Evolutionary conservation across 345 rosid species (phyloP).

Genomic region (Salix koriyanagi): DNA sequence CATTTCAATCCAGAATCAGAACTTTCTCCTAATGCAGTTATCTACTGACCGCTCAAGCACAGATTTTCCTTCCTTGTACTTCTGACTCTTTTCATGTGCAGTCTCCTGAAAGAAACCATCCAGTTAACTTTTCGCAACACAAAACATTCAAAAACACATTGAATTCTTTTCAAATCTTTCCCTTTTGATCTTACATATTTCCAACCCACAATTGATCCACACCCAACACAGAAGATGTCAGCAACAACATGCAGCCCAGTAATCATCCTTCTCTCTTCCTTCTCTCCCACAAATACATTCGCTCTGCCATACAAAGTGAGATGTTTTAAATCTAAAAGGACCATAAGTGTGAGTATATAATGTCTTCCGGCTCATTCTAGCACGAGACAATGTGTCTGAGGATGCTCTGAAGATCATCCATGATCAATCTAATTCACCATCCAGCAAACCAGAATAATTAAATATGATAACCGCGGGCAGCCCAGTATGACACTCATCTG

Average conservation of each 20-base stretch:
- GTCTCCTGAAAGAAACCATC: slow-evolving; percentile 60
- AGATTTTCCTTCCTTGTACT: slow-evolving; percentile 98
- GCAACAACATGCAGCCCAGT: slow-evolving; percentile 87
- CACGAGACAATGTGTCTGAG: background rate
- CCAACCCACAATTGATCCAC: slow-evolving; percentile 98
- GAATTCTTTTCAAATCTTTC: slow-evolving; percentile 1
- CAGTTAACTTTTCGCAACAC: slow-evolving; percentile 22
- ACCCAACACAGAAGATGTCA: slow-evolving; percentile 90
- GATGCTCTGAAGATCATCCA: background rate
- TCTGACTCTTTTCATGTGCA: slow-evolving; percentile 83
- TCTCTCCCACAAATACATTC: slow-evolving; percentile 64
- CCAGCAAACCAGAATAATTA: background rate
- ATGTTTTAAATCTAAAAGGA: slow-evolving; percentile 2
- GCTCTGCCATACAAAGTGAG: slow-evolving; percentile 48
- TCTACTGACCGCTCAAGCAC: slow-evolving; percentile 85
- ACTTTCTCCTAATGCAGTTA: slow-evolving; percentile 3
- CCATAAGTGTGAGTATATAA: background rate
- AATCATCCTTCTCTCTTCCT: slow-evolving; percentile 79
- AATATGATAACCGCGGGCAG: background rate
- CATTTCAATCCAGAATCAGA: slow-evolving; percentile 2
- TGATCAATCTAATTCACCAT: background rate
- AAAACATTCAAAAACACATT: slow-evolving; percentile 5
- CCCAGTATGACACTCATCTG: background rate
- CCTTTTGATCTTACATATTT: slow-evolving; percentile 68
- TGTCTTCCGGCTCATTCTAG: slow-evolving; percentile 8